Evolutionary conservation across 306 rosid genomes (phyloP), one percentile per base, ranked within the genome.

Genomic region (Potentilla sterilis): DNA sequence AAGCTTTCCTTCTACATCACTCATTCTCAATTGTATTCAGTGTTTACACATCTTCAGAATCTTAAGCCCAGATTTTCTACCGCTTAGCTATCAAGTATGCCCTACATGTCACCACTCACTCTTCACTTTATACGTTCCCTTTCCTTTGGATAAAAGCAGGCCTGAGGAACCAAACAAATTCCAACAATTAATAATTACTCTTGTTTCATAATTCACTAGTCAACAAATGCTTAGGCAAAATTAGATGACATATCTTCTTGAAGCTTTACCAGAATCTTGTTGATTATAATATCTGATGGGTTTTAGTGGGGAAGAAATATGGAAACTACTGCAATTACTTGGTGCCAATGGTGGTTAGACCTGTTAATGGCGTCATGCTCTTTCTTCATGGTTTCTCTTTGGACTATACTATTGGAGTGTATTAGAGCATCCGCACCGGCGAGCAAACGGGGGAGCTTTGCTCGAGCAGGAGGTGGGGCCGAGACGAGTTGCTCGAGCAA

Each of bases 61-160:
- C 71, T 21, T 10, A 15, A 41, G 51, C 65, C 42, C 24, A 38
- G 34, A 72, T 22, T 40, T 42, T 18, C 4, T 24, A 14, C 22
- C 3, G 24, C 69, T 43, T 3, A 43, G 44, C 34, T 73, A 58
- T 43, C 57, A 64, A 15, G 35, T 14, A 8, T 72, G 16, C 82
- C 74, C 62, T 54, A 72, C 44, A 44, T 16, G 74, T 73, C 54
- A 73, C 64, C 24, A 57, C 48, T 65, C 63, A 34, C 19, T 35
- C 3, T 5, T 11, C 34, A 9, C 51, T 49, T 52, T 3, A n/a
- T 42, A 41, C 22, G 52, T 43, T 55, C 74, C 40, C 12, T 73
- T 18, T 40, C 61, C 69, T 65, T 51, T 66, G 14, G 49, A 11
- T 32, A 9, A 13, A 6, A 34, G 18, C 47, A 7, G 5, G 28